Evolutionary conservation across 2,329 filamentous ascomycete genomes (phyloP).

Genomic region (Verticillium isaacii): DNA sequence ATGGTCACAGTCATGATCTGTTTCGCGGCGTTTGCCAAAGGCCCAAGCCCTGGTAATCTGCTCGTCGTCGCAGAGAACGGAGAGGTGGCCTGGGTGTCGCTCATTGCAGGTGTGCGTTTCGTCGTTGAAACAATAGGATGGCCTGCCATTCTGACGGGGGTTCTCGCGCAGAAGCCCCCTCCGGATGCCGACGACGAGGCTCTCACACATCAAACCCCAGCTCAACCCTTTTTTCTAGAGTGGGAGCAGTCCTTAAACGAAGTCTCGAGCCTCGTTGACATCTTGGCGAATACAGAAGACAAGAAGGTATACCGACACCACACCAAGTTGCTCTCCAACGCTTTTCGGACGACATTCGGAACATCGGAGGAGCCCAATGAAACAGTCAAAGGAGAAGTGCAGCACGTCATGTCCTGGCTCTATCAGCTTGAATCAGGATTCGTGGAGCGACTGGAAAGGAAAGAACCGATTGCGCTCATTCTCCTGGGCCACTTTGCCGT

Average conservation of each 20-base stretch:
- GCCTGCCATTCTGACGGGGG: constrained; percentile 10
- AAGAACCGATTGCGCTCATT: constrained; percentile 11
- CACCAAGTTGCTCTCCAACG: background rate
- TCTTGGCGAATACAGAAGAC: background rate
- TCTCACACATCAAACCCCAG: background rate
- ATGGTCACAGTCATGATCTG: constrained; percentile 16
- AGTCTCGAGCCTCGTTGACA: constrained; percentile 8
- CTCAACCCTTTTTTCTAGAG: background rate
- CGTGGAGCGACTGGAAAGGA: constrained; percentile 6
- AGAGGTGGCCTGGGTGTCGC: constrained; percentile 14
- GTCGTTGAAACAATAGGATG: constrained; percentile 12
- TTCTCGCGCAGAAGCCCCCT: constrained; percentile 4
- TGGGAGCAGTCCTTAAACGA: constrained; percentile 12
- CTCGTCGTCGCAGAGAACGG: constrained; percentile 11
- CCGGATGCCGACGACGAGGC: background rate
- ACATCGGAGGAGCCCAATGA: constrained; percentile 2
- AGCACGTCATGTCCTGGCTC: constrained; percentile 12
- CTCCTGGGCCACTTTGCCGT: constrained; percentile 13
- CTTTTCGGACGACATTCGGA: constrained; percentile 11
- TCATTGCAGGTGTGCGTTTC: constrained; percentile 13
- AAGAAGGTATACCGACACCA: constrained; percentile 2
- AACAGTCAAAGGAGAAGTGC: constrained; percentile 4
- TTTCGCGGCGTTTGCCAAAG: constrained; percentile 12
- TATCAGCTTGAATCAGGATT: constrained; percentile 10
- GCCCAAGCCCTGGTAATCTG: constrained; percentile 11